A percentile compares a stretch with the other conserved stretches of the same genome.
Conservation (phyloP, 345 rosid genomes). For the Camelina sativa region DNA sequence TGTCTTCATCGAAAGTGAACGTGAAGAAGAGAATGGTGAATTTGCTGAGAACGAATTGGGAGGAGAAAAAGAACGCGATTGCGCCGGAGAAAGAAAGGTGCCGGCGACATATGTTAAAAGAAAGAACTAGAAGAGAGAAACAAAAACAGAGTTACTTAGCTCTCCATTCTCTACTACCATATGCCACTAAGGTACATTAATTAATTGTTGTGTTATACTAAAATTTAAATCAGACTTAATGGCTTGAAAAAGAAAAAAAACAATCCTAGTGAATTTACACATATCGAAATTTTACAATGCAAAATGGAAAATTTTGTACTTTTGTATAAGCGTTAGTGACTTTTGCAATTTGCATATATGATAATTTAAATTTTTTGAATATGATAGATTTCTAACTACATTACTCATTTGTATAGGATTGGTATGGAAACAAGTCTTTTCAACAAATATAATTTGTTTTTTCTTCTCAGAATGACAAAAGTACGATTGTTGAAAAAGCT, state of each 20-base stretch:
- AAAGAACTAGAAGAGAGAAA: slow-evolving; percentile 69
- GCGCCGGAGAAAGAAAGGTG: slow-evolving; percentile 48
- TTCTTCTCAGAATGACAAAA: slow-evolving; percentile 62
- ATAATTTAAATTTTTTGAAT: not conserved
- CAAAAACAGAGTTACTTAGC: slow-evolving; percentile 60
- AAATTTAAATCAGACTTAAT: no score
- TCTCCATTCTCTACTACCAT: slow-evolving; percentile 62
- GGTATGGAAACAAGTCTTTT: not conserved
- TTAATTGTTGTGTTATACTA: no score
- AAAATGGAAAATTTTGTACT: no score
- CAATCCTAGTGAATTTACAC: no score
- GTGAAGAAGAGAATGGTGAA: slow-evolving; percentile 61
- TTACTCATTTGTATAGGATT: not conserved
- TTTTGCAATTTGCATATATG: no score
- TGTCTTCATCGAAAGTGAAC: slow-evolving; percentile 33
- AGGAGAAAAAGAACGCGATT: slow-evolving; percentile 6
- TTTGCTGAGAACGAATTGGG: slow-evolving; percentile 50
- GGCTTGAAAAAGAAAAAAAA: no score
- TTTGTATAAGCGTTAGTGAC: no score
- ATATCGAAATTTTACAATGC: no score
- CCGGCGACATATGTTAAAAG: slow-evolving; percentile 63
- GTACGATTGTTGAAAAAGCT: slow-evolving; percentile 55
- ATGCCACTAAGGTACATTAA: slow-evolving; percentile 57
- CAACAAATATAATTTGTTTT: not conserved
- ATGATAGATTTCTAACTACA: not conserved